Evolutionary conservation across 148 eudicot genomes (phyloP).

Genomic region (Cornus controversa): DNA sequence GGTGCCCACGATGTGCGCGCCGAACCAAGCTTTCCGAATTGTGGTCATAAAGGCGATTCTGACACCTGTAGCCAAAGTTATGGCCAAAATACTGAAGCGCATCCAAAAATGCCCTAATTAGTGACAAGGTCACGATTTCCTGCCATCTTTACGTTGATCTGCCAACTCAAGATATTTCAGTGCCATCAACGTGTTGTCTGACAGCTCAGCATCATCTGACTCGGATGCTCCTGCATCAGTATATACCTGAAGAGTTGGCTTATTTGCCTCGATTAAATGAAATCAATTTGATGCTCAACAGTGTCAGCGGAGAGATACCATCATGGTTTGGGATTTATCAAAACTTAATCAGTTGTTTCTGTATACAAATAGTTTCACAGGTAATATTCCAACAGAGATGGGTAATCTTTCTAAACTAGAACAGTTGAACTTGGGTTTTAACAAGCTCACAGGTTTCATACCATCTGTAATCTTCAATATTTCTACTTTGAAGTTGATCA

Average conservation of each 20-base stretch:
- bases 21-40: too few species aligned
- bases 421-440: not conserved
- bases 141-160: too few species aligned
- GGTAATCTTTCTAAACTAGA: slow-evolving; percentile 11
- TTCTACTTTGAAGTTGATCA: slow-evolving; percentile 2
- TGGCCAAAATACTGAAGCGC: too few species aligned
- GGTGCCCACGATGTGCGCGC: too few species aligned
- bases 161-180: too few species aligned
- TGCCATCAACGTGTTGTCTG: too few species aligned
- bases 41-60: too few species aligned
- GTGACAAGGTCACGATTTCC: too few species aligned
- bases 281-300: not conserved
- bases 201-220: too few species aligned
- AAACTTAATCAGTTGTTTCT: not conserved
- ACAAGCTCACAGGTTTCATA: slow-evolving; percentile 15
- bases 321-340: not conserved
- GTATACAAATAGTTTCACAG: not conserved
- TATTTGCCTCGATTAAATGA: not conserved
- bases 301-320: not conserved
- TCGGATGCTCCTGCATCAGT: too few species aligned
- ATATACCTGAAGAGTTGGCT: not conserved
- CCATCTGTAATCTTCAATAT: slow-evolving; percentile 23
- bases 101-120: too few species aligned
- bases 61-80: too few species aligned
- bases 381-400: not conserved